A percentile compares a stretch with the other conserved stretches of the same genome.
These are phyloP conservation scores for Colletotrichum tanaceti DNA, from an alignment of 2,329 filamentous ascomycete species.

Conservation along the genomic window DNA sequence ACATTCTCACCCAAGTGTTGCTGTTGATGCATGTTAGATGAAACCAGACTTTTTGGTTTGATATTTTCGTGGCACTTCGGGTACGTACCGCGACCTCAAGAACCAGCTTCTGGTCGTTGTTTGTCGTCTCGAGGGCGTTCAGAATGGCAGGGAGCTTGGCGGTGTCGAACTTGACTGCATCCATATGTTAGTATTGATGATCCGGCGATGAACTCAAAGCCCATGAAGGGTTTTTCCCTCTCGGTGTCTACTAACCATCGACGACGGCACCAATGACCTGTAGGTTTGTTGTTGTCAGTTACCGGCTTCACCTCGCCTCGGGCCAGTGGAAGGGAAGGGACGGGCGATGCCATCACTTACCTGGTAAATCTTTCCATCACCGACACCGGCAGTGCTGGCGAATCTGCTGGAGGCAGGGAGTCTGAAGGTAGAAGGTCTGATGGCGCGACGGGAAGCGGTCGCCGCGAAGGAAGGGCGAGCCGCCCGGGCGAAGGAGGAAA, in stretches of 20 bases:
- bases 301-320: slow-evolving; percentile 35
- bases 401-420: slow-evolving; percentile 67
- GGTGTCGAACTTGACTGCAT: slow-evolving; percentile 92
- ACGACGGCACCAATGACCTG: slow-evolving; percentile 99
- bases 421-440: slow-evolving; percentile 67
- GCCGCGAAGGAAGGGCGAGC: slow-evolving; percentile 71
- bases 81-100: slow-evolving; percentile 91
- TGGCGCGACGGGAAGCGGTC: slow-evolving; percentile 66
- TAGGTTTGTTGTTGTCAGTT: slow-evolving; percentile 68
- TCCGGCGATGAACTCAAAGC: slow-evolving; percentile 16
- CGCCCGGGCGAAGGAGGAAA: slow-evolving; percentile 73
- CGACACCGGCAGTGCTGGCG: slow-evolving; percentile 68
- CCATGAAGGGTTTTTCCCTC: slow-evolving; percentile 29
- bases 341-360: slow-evolving; percentile 53
- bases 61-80: slow-evolving; percentile 17
- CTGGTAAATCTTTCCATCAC: slow-evolving; percentile 77
- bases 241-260: slow-evolving; percentile 77
- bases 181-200: slow-evolving; percentile 24
- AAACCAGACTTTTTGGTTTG: slow-evolving; percentile 15
- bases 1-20: slow-evolving; percentile 99
- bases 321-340: slow-evolving; percentile 23
- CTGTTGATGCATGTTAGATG: slow-evolving; percentile 64
- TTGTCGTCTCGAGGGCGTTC: slow-evolving; percentile 92
- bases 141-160: slow-evolving; percentile 96
- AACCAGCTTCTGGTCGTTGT: slow-evolving; percentile 93